Percentiles rank a stretch among this genome's conserved stretches.
Conservation (phyloP, 73 alveolate genomes). For the Paramecium tetraurelia region DNA sequence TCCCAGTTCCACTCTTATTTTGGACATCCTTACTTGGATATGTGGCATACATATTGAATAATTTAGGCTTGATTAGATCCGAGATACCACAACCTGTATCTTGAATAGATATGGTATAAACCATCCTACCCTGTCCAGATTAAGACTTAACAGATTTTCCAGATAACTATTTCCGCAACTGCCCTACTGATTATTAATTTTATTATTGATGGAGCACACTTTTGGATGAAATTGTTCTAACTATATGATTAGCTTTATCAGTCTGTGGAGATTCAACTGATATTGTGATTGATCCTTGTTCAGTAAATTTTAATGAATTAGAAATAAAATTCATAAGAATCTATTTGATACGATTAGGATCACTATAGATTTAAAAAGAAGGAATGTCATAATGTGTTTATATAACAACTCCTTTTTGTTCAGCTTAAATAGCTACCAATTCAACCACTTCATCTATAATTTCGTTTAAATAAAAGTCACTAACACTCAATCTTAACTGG, state of each 20-base stretch:
- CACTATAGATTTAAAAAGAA: constrained; percentile 6
- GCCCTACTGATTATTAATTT: neutral
- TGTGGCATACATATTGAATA: constrained; percentile 56
- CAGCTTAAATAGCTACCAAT: constrained; percentile 48
- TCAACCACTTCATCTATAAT: constrained; percentile 52
- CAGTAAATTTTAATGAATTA: constrained; percentile 69
- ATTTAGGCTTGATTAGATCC: constrained; percentile 51
- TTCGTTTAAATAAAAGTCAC: constrained; percentile 45
- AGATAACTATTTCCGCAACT: neutral
- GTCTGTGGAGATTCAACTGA: neutral
- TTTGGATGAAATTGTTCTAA: neutral
- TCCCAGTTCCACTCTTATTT: constrained; percentile 57
- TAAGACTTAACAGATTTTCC: neutral
- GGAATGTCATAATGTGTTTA: constrained; percentile 26
- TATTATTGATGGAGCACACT: neutral
- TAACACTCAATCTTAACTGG: constrained; percentile 35
- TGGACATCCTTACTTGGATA: constrained; percentile 24
- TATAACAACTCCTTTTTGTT: constrained; percentile 33
- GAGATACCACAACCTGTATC: constrained; percentile 64
- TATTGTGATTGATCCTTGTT: constrained; percentile 56
- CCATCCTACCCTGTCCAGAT: neutral
- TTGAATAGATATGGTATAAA: constrained; percentile 20
- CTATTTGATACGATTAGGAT: constrained; percentile 61
- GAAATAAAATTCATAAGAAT: constrained; percentile 65
- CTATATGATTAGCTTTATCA: neutral